Evolutionary conservation across 495 filamentous ascomycete species (phyloP).

Genomic region (Neurospora sp.): DNA sequence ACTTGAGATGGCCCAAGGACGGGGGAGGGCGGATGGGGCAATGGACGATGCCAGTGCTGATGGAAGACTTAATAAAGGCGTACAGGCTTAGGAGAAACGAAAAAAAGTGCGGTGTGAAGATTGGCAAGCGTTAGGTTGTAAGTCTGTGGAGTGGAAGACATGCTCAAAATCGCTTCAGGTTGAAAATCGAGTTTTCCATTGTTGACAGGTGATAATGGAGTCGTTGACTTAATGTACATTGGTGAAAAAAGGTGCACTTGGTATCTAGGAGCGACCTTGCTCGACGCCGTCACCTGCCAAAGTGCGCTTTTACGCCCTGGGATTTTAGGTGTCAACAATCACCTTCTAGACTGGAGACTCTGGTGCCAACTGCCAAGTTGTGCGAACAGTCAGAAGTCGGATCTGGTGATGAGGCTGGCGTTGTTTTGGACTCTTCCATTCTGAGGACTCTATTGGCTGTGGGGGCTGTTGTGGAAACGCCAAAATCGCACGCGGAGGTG

Average conservation of each 20-base stretch:
- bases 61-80: not conserved
- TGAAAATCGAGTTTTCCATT: not conserved
- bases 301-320: not conserved
- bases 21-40: conserved; percentile 1
- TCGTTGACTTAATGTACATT: not conserved
- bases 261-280: not conserved
- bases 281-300: not conserved
- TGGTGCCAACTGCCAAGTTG: not conserved
- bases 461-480: not conserved
- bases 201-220: not conserved
- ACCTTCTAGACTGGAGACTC: not conserved
- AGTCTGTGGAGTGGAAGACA: not conserved
- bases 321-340: not conserved
- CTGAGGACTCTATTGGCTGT: not conserved
- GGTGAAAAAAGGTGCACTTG: not conserved
- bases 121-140: not conserved
- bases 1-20: conserved; percentile 1
- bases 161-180: not conserved
- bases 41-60: conserved; percentile 4
- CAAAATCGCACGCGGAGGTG: not conserved
- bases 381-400: not conserved
- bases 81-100: not conserved
- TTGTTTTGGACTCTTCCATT: not conserved
- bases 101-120: not conserved
- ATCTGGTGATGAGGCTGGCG: not conserved